phyloP scores from a whole-genome alignment of 2,329 filamentous ascomycete species.

The Chrysoporthe cubensis region DNA sequence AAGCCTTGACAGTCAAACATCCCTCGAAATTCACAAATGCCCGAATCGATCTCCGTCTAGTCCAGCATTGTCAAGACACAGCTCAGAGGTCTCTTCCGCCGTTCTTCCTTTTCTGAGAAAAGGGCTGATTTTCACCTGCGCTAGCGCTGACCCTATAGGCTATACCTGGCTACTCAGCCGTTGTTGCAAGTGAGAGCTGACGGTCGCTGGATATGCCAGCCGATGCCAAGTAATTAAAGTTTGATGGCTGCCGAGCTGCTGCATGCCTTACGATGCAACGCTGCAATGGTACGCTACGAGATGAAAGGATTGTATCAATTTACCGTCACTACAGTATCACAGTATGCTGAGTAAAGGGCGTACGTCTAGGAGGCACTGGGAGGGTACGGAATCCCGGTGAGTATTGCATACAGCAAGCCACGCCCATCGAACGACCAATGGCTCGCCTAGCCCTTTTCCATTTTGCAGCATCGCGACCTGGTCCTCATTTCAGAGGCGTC shows the following conservation, averaged over 20 bases:
- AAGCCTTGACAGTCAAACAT: slow-evolving; percentile 12
- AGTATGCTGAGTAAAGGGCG: not conserved
- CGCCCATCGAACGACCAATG: slow-evolving; percentile 15
- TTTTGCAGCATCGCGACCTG: slow-evolving; percentile 8
- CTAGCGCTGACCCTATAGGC: not conserved
- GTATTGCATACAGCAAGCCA: slow-evolving; percentile 9
- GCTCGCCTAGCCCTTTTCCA: not conserved
- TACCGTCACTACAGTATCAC: not conserved
- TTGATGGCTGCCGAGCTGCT: slow-evolving; percentile 20
- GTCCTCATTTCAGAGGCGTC: slow-evolving; percentile 18
- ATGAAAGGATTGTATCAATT: slow-evolving; percentile 17
- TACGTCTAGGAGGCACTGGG: not conserved
- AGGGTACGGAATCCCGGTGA: not conserved
- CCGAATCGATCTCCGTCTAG: not conserved
- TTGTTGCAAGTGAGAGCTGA: not conserved
- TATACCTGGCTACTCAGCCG: not conserved
- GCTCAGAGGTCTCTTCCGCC: not conserved
- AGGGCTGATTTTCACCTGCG: not conserved
- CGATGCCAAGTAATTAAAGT: slow-evolving; percentile 15
- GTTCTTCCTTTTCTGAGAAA: not conserved
- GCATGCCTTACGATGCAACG: slow-evolving; percentile 19
- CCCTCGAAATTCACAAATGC: not conserved
- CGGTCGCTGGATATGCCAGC: not conserved
- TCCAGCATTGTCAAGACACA: not conserved
- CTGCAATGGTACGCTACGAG: slow-evolving; percentile 22